Percentiles rank a stretch among this genome's conserved stretches.
Conservation (phyloP, 441 rosid genomes). For the Geranium incanum region DNA sequence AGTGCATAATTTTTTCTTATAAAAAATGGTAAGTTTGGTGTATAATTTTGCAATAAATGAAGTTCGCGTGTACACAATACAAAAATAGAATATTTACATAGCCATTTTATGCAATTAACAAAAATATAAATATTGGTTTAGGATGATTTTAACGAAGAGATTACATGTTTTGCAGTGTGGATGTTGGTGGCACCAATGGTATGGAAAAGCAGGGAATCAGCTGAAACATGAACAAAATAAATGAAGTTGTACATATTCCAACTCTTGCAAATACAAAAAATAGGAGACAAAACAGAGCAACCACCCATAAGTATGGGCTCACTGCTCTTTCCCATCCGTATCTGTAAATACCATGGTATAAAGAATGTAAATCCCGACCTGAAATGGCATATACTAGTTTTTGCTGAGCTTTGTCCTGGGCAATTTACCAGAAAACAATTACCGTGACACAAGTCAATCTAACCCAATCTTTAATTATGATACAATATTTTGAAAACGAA, state of each 20-base stretch:
- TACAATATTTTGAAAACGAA: not conserved
- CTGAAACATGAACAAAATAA: slow-evolving; percentile 10
- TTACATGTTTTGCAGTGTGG: slow-evolving; percentile 57
- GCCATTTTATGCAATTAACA: no score
- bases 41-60: no score
- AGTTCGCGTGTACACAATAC: no score
- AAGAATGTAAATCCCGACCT: no score
- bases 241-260: not conserved
- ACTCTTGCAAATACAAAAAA: not conserved
- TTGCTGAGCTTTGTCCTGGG: no score
- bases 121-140: no score
- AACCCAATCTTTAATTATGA: not conserved
- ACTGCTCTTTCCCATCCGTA: not conserved
- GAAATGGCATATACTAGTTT: no score
- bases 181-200: slow-evolving; percentile 73
- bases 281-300: not conserved
- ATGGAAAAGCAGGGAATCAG: slow-evolving; percentile 40
- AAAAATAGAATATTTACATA: no score
- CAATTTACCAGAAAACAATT: not conserved
- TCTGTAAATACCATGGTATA: slow-evolving; percentile 9
- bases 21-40: no score
- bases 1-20: no score
- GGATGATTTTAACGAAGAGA: not conserved
- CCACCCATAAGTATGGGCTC: not conserved
- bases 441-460: not conserved